These are phyloP conservation scores for Ceratocystis colombiana DNA, from an alignment of 2,329 filamentous ascomycete genomes.

Conservation along the genomic window DNA sequence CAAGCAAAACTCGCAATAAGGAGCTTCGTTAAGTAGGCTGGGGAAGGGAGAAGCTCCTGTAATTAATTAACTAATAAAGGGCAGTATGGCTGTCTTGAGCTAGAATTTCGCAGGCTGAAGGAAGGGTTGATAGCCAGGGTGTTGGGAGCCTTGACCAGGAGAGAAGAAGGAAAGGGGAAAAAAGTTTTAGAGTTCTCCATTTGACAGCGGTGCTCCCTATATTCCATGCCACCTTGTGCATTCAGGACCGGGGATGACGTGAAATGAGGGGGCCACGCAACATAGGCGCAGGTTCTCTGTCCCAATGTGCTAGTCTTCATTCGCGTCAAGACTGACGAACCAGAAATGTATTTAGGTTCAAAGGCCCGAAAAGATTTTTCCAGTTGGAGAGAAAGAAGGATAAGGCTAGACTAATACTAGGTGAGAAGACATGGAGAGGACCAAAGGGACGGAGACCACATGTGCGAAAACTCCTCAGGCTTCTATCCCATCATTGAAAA, in stretches of 20 bases:
- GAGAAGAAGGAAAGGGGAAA: neutral
- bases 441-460: too few species aligned
- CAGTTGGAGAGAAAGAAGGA: neutral
- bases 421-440: neutral
- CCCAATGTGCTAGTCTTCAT: neutral
- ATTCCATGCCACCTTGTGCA: too few species aligned
- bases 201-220: neutral
- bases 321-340: too few species aligned
- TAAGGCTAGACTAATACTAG: neutral
- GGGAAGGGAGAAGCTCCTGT: neutral
- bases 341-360: neutral
- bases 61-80: constrained; percentile 8
- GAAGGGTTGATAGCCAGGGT: neutral
- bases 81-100: neutral
- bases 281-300: neutral
- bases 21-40: neutral
- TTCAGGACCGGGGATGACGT: neutral
- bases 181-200: constrained; percentile 1
- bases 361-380: constrained; percentile 5
- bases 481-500: neutral
- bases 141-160: neutral
- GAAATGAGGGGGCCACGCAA: neutral
- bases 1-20: constrained; percentile 3
- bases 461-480: too few species aligned
- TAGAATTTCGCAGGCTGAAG: neutral